These are phyloP conservation scores for Trichoderma atroviride DNA, from an alignment of 2,329 filamentous ascomycete genomes.

Conservation along the genomic window DNA sequence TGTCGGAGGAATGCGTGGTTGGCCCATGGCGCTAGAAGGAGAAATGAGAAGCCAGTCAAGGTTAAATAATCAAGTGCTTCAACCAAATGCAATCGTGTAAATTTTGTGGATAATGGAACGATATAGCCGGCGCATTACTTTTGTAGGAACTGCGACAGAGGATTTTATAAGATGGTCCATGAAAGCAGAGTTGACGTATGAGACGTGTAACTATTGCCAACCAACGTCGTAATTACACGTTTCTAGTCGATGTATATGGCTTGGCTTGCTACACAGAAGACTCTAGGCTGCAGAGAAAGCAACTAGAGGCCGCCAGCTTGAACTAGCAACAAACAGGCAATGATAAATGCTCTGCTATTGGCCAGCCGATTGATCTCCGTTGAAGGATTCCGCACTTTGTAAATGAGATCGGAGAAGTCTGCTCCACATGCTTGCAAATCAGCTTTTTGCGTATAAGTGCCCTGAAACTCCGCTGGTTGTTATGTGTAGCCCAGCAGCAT, in stretches of 20 bases:
- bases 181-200: background rate
- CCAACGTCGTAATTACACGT: background rate
- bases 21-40: background rate
- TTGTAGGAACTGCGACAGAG: background rate
- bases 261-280: background rate
- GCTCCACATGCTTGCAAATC: slow-evolving; percentile 4
- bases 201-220: background rate
- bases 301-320: background rate
- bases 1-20: slow-evolving; percentile 8
- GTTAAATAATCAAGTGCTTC: background rate
- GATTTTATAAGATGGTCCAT: background rate
- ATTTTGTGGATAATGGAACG: no score
- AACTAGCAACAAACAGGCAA: slow-evolving; percentile 7
- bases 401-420: background rate
- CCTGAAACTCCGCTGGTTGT: background rate
- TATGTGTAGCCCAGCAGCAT: background rate
- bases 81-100: background rate
- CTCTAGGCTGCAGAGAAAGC: background rate
- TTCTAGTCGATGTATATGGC: no score
- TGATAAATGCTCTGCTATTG: background rate
- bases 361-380: background rate
- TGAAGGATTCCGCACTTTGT: slow-evolving; percentile 1
- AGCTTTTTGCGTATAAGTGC: background rate
- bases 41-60: background rate
- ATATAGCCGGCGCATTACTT: background rate